Conservation (phyloP, 2,329 filamentous ascomycete species). For the Clonostachys chloroleuca region DNA sequence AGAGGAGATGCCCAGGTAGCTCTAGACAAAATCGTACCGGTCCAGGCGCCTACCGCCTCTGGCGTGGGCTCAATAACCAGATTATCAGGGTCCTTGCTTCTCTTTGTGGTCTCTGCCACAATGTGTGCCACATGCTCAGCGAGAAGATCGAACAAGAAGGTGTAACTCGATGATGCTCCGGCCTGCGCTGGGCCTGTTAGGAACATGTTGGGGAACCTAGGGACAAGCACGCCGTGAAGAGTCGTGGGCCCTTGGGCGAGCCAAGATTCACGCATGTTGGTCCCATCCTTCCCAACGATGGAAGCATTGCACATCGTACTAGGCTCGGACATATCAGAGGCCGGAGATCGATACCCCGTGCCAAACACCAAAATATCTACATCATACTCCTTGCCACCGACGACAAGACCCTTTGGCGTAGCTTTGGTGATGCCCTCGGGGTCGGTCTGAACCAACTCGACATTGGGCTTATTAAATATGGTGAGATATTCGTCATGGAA, state of each 20-base stretch:
- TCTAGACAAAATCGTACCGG: conserved; percentile 26
- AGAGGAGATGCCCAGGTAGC: conserved; percentile 32
- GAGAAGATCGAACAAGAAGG: conserved; percentile 25
- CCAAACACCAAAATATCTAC: conserved; percentile 12
- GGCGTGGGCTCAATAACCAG: conserved; percentile 34
- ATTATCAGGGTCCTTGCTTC: conserved; percentile 5
- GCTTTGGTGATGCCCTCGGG: background rate
- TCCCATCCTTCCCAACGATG: conserved; percentile 36
- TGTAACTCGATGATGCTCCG: conserved; percentile 29
- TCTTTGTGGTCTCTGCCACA: conserved; percentile 12
- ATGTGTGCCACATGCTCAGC: conserved; percentile 36
- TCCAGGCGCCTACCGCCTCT: conserved; percentile 43
- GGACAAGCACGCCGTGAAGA: conserved; percentile 43
- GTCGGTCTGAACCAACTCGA: background rate
- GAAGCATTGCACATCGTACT: conserved; percentile 5
- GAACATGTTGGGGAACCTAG: conserved; percentile 52
- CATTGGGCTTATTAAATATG: background rate
- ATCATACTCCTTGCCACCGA: background rate
- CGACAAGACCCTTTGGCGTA: background rate
- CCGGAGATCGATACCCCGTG: conserved; percentile 28
- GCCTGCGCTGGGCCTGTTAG: conserved; percentile 36
- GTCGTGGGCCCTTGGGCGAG: conserved; percentile 33
- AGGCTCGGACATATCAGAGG: conserved; percentile 15
- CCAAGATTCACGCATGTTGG: conserved; percentile 40
- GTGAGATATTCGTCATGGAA: conserved; percentile 1